These are phyloP conservation scores for Aspergillus fumigatiaffinis DNA, from an alignment of 2,329 filamentous ascomycete genomes.

Conservation along the genomic window DNA sequence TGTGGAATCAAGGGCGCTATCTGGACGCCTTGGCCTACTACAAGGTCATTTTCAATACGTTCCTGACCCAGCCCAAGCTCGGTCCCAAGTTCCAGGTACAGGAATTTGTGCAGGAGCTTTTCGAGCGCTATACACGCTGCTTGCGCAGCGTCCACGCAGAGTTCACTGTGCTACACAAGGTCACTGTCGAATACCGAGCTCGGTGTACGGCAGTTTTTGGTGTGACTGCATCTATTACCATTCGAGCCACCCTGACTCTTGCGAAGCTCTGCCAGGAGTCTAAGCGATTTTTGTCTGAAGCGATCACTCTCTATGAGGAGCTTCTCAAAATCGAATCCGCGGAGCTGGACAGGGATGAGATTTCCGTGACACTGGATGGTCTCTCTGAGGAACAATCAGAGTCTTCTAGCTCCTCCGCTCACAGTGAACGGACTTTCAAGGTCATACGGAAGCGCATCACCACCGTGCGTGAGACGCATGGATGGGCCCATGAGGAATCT, in stretches of 20 bases:
- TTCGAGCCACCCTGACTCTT: constrained; percentile 34
- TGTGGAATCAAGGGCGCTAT: constrained; percentile 37
- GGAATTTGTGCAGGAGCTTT: constrained; percentile 30
- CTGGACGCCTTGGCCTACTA: constrained; percentile 36
- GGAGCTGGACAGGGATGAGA: constrained; percentile 33
- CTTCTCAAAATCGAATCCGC: constrained; percentile 31
- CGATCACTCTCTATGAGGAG: constrained; percentile 36
- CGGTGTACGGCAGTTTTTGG: constrained; percentile 35
- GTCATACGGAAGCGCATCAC: constrained; percentile 30
- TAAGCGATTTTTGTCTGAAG: constrained; percentile 32
- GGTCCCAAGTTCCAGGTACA: constrained; percentile 32
- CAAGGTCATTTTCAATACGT: constrained; percentile 34
- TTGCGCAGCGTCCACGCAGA: constrained; percentile 32
- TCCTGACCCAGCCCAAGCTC: constrained; percentile 27
- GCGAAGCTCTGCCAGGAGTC: constrained; percentile 39
- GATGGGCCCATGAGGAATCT: constrained; percentile 40
- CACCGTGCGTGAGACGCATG: constrained; percentile 29
- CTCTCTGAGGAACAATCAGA: constrained; percentile 38
- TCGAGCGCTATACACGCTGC: constrained; percentile 34
- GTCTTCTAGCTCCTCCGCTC: constrained; percentile 23
- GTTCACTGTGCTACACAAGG: constrained; percentile 29
- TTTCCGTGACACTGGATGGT: constrained; percentile 31
- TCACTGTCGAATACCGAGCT: constrained; percentile 31
- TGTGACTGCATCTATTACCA: constrained; percentile 32
- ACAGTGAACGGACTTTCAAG: constrained; percentile 28